Conservation (phyloP, 208 protist species). For the Trichomonas vaginalis region DNA sequence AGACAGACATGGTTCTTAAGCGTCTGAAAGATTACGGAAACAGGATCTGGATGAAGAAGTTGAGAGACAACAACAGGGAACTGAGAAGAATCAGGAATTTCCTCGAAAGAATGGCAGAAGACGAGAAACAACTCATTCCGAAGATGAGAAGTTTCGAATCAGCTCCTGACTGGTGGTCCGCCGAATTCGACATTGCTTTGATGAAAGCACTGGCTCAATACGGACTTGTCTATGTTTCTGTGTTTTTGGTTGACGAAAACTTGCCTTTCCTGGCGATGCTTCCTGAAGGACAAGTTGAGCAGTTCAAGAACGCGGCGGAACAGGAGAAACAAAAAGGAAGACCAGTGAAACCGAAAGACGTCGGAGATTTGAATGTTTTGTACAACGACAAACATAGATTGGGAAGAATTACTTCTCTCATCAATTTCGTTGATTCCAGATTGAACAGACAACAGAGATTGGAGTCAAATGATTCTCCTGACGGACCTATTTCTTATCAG, state of each 20-base stretch:
- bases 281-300: background rate
- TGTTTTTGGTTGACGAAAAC: background rate
- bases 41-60: background rate
- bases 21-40: background rate
- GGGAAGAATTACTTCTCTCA: background rate
- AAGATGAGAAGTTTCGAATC: background rate
- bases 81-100: background rate
- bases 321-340: background rate
- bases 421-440: background rate
- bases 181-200: background rate
- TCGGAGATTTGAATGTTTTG: background rate
- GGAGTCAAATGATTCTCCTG: background rate
- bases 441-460: background rate
- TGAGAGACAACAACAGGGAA: background rate
- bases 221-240: background rate
- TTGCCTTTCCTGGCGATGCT: background rate
- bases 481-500: background rate
- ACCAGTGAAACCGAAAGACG: background rate
- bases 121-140: background rate
- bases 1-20: background rate
- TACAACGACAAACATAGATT: background rate
- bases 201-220: background rate
- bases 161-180: background rate
- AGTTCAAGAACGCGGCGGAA: background rate
- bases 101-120: background rate